Conservation (phyloP, 306 rosid genomes). For the Glycine soja region DNA sequence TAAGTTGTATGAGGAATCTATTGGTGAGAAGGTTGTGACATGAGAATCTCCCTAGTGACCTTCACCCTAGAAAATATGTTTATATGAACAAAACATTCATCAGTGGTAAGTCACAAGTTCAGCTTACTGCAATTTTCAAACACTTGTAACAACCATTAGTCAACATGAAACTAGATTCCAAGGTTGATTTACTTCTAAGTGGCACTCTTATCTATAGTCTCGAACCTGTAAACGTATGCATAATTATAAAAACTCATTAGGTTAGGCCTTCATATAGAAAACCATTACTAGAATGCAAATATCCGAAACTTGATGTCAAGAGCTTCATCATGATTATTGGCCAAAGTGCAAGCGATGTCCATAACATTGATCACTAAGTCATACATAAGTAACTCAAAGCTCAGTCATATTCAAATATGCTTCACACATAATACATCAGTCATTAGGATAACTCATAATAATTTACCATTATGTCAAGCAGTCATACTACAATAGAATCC, state of each 20-base stretch:
- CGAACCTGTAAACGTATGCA: slow-evolving; percentile 58
- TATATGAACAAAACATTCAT: slow-evolving; percentile 21
- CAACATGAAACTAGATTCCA: no score
- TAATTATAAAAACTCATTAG: neutral
- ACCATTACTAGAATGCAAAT: neutral
- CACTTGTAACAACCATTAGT: slow-evolving; percentile 36
- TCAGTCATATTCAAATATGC: no score
- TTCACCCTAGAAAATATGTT: slow-evolving; percentile 56
- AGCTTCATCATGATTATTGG: slow-evolving; percentile 36
- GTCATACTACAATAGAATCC: no score
- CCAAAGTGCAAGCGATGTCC: no score
- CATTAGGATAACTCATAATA: no score
- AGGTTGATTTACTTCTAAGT: slow-evolving; percentile 82
- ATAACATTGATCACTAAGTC: no score
- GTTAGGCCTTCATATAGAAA: slow-evolving; percentile 15
- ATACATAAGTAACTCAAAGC: no score
- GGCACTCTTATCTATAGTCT: slow-evolving; percentile 79
- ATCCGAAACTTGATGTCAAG: slow-evolving; percentile 60
- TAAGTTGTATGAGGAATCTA: slow-evolving; percentile 67
- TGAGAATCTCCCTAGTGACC: slow-evolving; percentile 66
- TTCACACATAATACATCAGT: no score
- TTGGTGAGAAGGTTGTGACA: slow-evolving; percentile 61
- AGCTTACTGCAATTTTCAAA: slow-evolving; percentile 4
- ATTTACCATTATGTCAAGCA: no score
- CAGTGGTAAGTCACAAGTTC: slow-evolving; percentile 8